Evolutionary conservation across 176 grass and related monocot species (phyloP).

Genomic region (Aegilops longissima): DNA sequence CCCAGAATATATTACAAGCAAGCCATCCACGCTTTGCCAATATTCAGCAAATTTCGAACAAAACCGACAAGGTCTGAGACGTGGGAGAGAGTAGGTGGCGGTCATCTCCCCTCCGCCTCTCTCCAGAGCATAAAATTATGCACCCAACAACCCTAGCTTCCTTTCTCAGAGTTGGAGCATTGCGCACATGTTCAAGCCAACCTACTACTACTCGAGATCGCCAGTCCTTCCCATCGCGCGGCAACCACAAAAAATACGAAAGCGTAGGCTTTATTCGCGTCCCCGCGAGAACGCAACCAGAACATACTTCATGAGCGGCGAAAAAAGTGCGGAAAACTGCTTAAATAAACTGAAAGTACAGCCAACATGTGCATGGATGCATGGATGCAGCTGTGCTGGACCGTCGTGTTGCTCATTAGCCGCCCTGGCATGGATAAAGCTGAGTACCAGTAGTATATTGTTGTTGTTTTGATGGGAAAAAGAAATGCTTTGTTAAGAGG

Average conservation of each 20-base stretch:
- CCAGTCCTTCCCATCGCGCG: neutral
- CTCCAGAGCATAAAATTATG: neutral
- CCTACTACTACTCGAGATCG: neutral
- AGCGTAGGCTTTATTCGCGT: neutral
- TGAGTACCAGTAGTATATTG: neutral
- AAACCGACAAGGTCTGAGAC: neutral
- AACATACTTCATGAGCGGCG: neutral
- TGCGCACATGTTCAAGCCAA: neutral
- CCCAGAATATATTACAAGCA: neutral
- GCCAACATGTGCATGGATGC: neutral
- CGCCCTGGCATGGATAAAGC: neutral
- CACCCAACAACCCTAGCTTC: too few species aligned
- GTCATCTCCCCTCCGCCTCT: neutral
- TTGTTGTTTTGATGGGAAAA: neutral
- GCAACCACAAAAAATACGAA: neutral
- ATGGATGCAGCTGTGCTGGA: neutral
- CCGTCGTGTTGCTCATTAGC: slow-evolving; percentile 3
- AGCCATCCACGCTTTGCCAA: neutral
- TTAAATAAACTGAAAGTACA: neutral
- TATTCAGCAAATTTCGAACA: neutral
- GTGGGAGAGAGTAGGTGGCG: neutral
- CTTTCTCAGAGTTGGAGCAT: slow-evolving; percentile 4
- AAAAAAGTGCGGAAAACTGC: neutral
- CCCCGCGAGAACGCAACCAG: neutral
- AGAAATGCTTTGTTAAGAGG: neutral